Conservation (phyloP, 2,329 filamentous ascomycete species). For the Calonectria pseudoreteaudii region DNA sequence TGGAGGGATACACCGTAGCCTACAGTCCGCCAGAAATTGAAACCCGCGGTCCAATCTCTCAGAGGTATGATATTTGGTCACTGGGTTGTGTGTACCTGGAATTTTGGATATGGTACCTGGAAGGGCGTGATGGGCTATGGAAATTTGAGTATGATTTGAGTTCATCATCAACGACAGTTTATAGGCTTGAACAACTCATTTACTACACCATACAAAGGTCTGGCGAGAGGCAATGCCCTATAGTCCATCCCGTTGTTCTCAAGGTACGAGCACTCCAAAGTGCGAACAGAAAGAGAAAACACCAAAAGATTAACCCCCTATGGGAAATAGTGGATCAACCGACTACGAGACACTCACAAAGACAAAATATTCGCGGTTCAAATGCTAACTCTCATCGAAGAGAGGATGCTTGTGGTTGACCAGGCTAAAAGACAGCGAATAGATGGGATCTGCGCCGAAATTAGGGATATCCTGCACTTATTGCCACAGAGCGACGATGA, state of each 20-base stretch:
- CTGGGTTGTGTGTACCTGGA: constrained; percentile 4
- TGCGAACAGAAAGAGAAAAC: no score
- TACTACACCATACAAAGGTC: no score
- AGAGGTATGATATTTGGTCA: constrained; percentile 8
- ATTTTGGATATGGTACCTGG: constrained; percentile 1
- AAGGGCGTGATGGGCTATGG: background rate
- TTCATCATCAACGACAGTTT: no score
- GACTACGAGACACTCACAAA: background rate
- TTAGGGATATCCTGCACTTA: no score
- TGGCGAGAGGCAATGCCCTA: no score
- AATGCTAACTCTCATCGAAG: background rate
- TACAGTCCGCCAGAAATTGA: background rate
- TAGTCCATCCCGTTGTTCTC: background rate
- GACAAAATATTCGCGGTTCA: background rate
- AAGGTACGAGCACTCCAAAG: no score
- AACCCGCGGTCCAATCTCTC: background rate
- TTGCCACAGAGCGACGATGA: no score
- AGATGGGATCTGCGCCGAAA: no score
- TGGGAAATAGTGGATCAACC: background rate
- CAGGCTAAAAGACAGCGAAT: no score
- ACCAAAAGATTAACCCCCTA: background rate
- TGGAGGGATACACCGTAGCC: background rate
- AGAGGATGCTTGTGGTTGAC: background rate
- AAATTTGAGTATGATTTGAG: background rate
- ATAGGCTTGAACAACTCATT: no score